A percentile compares a stretch with the other conserved stretches of the same genome.
Conservation (phyloP, 345 rosid species). For the Salix brachista region DNA sequence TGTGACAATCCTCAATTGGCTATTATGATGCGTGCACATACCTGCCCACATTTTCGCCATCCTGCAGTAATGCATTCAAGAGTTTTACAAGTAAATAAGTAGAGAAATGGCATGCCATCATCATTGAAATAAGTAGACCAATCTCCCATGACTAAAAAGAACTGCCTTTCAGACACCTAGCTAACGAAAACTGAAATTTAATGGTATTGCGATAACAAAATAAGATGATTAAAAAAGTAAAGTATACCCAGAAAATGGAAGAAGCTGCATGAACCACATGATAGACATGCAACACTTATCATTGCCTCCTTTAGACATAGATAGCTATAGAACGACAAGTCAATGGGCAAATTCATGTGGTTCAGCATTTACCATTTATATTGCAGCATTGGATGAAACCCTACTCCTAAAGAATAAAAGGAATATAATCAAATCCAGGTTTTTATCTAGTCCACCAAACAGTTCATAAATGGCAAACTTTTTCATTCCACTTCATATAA, state of each 20-base stretch:
- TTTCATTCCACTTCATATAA: not conserved
- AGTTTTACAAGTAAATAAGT: not conserved
- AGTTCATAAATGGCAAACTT: not conserved
- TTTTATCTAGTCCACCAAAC: not conserved
- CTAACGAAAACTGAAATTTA: not conserved
- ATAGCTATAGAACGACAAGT: not conserved
- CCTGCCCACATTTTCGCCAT: slow-evolving; percentile 88
- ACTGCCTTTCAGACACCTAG: not conserved
- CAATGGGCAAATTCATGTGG: not conserved
- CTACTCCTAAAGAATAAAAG: not conserved
- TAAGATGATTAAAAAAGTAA: not conserved
- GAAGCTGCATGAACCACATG: not conserved
- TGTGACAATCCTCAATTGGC: slow-evolving; percentile 58
- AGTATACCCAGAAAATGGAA: not conserved
- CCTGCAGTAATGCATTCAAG: slow-evolving; percentile 34
- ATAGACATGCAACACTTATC: not conserved
- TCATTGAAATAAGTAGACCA: not conserved
- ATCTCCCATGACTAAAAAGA: not conserved
- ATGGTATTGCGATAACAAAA: not conserved
- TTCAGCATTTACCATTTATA: not conserved
- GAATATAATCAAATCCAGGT: not conserved
- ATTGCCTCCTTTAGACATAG: not conserved
- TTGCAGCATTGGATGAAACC: not conserved
- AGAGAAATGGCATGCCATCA: not conserved
- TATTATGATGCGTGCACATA: slow-evolving; percentile 63